Evolutionary conservation across 148 eudicot species (phyloP), one percentile per base, ranked within the genome.

Genomic region (Suaeda aralocaspica): DNA sequence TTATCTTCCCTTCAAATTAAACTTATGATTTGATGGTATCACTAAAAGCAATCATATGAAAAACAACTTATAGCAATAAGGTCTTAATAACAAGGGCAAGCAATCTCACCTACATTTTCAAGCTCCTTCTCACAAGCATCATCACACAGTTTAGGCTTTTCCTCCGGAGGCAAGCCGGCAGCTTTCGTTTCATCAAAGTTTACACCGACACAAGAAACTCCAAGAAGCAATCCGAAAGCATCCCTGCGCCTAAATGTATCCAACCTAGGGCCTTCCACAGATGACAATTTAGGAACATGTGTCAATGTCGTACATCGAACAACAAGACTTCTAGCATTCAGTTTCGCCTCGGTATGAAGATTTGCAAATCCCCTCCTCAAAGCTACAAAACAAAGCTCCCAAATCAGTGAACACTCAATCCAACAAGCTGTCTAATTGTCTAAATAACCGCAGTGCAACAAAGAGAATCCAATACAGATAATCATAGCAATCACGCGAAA

Each of bases 71-170:
- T 51, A 24, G 36, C 19, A 9, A 10, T 36, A 33, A 58, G 46
- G 33, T 58, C 3, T 24, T 28, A 50, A 44, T 56, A 73, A 46
- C 31, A 84, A 88, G 79, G 77, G 51, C 68, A 79, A 75, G 84
- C 77, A 88, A 81, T 77, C 98, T 94, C 97, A 94, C 90, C 97
- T 94, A 94, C 99, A 91, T 94, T 94, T 94, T 94, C 96, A 86
- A 94, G 96, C 92, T 91, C 93, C 83, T 94, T 91, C 81, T 79
- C 90, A 76, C 99, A 94, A 46, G 73, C 73, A 72, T 78, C 90
- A 46, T 94, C 97, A 73, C 99, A 94, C 19, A 91, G 65, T 77
- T 63, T 89, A 19, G 99, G 97, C 80, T 86, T 88, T 24, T 94
- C 75, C 77, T 94, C 96, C 2, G 85, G 84, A 22, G 97, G 99